Evolutionary conservation across 305 asterid genomes (phyloP).

Genomic region (Nicotiana rustica): DNA sequence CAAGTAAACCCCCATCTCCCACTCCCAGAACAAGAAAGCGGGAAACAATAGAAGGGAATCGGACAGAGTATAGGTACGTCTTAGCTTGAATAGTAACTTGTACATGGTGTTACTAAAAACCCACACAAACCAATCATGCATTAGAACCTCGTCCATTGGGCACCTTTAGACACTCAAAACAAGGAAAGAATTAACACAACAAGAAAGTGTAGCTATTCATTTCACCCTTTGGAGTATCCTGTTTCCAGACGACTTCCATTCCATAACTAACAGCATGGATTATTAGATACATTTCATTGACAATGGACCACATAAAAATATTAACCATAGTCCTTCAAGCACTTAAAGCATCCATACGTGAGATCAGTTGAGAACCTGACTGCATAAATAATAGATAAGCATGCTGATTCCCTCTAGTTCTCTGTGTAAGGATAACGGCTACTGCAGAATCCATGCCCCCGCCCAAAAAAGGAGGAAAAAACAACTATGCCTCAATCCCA

Average conservation of each 20-base stretch:
- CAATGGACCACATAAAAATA: background rate
- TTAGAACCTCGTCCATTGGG: background rate
- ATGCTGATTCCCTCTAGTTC: background rate
- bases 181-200: background rate
- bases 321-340: background rate
- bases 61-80: background rate
- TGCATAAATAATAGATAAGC: background rate
- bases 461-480: too few relatives aligned
- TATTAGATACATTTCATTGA: background rate
- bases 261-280: background rate
- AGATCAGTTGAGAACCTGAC: background rate
- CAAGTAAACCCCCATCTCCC: background rate
- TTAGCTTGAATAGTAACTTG: background rate
- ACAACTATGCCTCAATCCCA: too few relatives aligned
- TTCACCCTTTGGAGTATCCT: too few relatives aligned
- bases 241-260: too few relatives aligned
- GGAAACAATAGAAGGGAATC: background rate
- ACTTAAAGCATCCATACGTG: background rate
- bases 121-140: background rate
- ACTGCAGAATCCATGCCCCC: constrained; percentile 17
- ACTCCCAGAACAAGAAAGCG: background rate
- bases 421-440: background rate
- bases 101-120: background rate
- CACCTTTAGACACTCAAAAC: background rate
- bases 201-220: background rate